Conservation (phyloP, 2,329 filamentous ascomycete species). For the Pseudonectria foliicola region DNA sequence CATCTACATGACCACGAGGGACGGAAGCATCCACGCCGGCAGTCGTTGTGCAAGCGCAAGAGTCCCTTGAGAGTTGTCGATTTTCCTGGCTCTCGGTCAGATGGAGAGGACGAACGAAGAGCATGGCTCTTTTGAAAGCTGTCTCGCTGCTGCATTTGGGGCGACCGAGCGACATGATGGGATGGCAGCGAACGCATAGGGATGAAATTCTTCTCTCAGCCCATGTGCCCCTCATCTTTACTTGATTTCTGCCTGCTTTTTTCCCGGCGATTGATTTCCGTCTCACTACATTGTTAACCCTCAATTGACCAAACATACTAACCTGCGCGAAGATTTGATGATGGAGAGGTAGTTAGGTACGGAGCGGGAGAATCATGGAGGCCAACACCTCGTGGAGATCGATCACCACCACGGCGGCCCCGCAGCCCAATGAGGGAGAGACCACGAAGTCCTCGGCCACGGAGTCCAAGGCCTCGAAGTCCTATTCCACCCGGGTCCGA, state of each 20-base stretch:
- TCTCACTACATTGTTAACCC: not conserved
- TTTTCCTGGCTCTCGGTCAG: too few species aligned
- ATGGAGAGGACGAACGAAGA: too few species aligned
- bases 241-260: conserved; percentile 3
- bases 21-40: too few species aligned
- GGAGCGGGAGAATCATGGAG: conserved; percentile 56
- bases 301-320: conserved; percentile 4
- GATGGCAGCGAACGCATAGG: too few species aligned
- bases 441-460: conserved; percentile 29
- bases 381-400: conserved; percentile 43
- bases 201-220: not conserved
- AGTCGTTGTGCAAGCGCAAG: too few species aligned
- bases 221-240: conserved; percentile 3
- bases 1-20: too few species aligned
- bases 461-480: conserved; percentile 33
- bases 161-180: too few species aligned
- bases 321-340: conserved; percentile 42
- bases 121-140: too few species aligned
- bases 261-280: conserved; percentile 1
- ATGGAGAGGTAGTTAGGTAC: conserved; percentile 55
- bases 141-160: too few species aligned
- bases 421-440: conserved; percentile 27
- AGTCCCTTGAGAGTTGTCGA: too few species aligned
- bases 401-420: conserved; percentile 33
- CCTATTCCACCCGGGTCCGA: conserved; percentile 33